A percentile compares a stretch with the other conserved stretches of the same genome.
phyloP scores from a whole-genome alignment of 148 eudicot species.

The Vaccinium macrocarpon region DNA sequence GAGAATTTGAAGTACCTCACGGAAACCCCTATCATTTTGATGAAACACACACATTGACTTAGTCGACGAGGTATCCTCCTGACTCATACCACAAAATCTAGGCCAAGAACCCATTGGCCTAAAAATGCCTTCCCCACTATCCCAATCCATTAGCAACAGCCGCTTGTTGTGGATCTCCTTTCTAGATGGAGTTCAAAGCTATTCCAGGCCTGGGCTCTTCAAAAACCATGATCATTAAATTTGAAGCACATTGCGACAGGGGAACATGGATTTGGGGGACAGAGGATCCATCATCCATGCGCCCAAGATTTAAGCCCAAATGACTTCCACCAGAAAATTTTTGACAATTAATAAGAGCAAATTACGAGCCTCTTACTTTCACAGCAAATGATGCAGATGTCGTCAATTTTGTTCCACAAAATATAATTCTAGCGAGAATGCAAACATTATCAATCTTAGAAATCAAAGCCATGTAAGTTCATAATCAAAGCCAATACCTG shows the following conservation, averaged over 20 bases:
- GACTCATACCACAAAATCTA: neutral
- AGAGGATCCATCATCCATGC: neutral
- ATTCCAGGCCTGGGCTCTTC: neutral
- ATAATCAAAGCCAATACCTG: constrained; percentile 44
- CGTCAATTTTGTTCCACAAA: neutral
- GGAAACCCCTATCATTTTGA: neutral
- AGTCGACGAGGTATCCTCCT: neutral
- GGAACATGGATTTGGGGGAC: neutral
- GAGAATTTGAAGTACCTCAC: neutral
- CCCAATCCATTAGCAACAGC: neutral
- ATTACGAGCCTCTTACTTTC: neutral
- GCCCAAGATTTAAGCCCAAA: neutral
- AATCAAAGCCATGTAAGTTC: too few relatives aligned
- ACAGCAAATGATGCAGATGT: neutral
- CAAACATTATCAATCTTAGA: neutral
- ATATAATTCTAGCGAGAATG: neutral
- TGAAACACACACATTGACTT: neutral
- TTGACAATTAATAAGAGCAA: neutral
- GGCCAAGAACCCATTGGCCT: neutral
- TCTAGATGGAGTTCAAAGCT: too few relatives aligned
- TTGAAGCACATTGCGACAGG: neutral
- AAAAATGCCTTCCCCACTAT: neutral
- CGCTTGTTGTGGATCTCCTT: too few relatives aligned
- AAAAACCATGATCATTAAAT: neutral
- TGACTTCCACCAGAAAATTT: neutral